Conservation (phyloP, 768 basidiomycete genomes). For the Phaeotremella skinneri region DNA sequence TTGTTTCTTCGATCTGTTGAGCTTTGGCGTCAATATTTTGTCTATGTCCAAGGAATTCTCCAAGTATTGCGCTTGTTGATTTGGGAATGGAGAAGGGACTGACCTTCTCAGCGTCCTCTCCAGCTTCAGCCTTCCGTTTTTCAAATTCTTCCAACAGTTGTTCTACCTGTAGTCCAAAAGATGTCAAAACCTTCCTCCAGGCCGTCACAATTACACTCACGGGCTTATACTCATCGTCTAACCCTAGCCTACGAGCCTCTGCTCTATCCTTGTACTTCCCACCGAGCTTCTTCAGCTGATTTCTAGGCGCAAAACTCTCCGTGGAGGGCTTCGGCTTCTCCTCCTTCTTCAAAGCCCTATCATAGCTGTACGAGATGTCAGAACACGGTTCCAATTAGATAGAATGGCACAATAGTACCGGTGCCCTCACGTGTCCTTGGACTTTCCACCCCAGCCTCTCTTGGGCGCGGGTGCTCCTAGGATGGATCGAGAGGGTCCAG, state of each 20-base stretch:
- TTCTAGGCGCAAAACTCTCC: slow-evolving; percentile 35
- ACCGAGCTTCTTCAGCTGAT: slow-evolving; percentile 35
- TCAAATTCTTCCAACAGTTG: slow-evolving; percentile 80
- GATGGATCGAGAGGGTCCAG: slow-evolving; percentile 13
- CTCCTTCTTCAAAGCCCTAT: slow-evolving; percentile 20
- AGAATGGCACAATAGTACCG: background rate
- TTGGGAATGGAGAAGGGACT: slow-evolving; percentile 33
- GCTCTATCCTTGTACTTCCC: slow-evolving; percentile 50
- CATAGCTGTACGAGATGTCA: slow-evolving; percentile 3
- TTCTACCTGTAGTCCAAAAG: slow-evolving; percentile 60
- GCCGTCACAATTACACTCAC: slow-evolving; percentile 15
- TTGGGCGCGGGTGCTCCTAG: slow-evolving; percentile 33
- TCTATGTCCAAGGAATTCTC: background rate
- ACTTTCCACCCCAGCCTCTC: slow-evolving; percentile 26
- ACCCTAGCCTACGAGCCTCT: slow-evolving; percentile 44
- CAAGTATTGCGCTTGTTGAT: background rate
- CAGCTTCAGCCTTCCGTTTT: slow-evolving; percentile 58
- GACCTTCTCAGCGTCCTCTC: slow-evolving; percentile 64
- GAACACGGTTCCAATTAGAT: background rate
- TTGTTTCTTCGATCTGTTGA: slow-evolving; percentile 67
- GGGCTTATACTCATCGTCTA: slow-evolving; percentile 46
- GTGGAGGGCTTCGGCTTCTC: slow-evolving; percentile 16
- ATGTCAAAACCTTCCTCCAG: background rate
- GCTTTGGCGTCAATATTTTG: slow-evolving; percentile 1
- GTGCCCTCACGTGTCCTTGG: slow-evolving; percentile 1